phyloP scores from a whole-genome alignment of 805 yeast species.

The Pichia rugopelliculosa region DNA sequence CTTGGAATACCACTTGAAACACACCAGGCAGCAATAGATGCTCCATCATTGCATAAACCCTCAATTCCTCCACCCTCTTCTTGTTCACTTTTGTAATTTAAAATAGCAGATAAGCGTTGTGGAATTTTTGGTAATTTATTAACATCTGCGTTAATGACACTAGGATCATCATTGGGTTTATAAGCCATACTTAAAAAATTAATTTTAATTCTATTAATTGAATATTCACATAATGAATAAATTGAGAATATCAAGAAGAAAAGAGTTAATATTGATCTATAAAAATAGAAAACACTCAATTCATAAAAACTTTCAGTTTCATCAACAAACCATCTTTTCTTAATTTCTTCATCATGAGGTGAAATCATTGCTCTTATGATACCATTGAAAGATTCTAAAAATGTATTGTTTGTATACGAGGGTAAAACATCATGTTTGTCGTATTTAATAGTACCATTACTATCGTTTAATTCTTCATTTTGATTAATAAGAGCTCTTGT shows the following conservation, averaged over 20 bases:
- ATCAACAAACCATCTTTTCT: slow-evolving; percentile 7
- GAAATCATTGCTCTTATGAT: slow-evolving; percentile 17
- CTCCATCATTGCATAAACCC: slow-evolving; percentile 67
- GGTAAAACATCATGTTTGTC: background rate
- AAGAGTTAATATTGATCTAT: slow-evolving; percentile 42
- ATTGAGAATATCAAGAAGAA: slow-evolving; percentile 52
- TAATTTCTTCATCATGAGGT: slow-evolving; percentile 13
- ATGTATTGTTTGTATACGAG: slow-evolving; percentile 14
- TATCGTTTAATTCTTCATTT: background rate
- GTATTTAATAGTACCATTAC: background rate
- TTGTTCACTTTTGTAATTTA: slow-evolving; percentile 64
- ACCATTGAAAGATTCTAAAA: slow-evolving; percentile 15
- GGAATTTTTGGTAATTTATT: slow-evolving; percentile 70
- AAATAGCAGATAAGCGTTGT: slow-evolving; percentile 62
- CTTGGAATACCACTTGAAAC: slow-evolving; percentile 76
- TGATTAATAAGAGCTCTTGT: slow-evolving; percentile 8
- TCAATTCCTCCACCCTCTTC: slow-evolving; percentile 87
- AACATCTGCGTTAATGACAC: slow-evolving; percentile 78
- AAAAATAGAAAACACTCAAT: slow-evolving; percentile 28
- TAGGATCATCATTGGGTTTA: slow-evolving; percentile 72
- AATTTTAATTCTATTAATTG: slow-evolving; percentile 46
- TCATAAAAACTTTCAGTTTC: slow-evolving; percentile 3
- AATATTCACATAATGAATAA: slow-evolving; percentile 43
- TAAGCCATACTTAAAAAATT: slow-evolving; percentile 56
- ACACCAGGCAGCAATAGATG: slow-evolving; percentile 82